A percentile compares a stretch with the other conserved stretches of the same genome.
These are phyloP conservation scores for Nigrospora sphaerica DNA, from an alignment of 2,329 filamentous ascomycete genomes.

Conservation along the genomic window DNA sequence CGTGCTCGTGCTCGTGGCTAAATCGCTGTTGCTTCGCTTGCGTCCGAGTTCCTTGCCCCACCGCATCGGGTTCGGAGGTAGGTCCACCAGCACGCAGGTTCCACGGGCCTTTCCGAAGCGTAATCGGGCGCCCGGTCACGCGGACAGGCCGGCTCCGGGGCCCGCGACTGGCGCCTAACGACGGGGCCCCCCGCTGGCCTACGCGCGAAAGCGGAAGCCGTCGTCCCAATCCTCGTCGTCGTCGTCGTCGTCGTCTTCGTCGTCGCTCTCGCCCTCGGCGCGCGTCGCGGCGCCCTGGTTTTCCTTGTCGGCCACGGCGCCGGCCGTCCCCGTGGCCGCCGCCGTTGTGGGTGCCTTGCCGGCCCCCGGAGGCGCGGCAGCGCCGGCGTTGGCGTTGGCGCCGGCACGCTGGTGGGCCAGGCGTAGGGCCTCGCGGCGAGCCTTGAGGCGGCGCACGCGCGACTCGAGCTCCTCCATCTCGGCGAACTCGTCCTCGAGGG, in stretches of 20 bases:
- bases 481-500: conserved; percentile 71
- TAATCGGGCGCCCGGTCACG: too few relatives aligned
- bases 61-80: too few relatives aligned
- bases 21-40: too few relatives aligned
- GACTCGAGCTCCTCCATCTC: conserved; percentile 76
- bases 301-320: conserved; percentile 23
- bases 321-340: conserved; percentile 15
- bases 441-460: conserved; percentile 60
- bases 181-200: conserved; percentile 1
- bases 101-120: too few relatives aligned
- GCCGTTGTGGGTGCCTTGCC: conserved; percentile 7
- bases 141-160: too few relatives aligned
- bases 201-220: conserved; percentile 44
- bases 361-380: conserved; percentile 2
- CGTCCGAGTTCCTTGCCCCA: too few relatives aligned
- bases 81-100: too few relatives aligned
- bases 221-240: conserved; percentile 46
- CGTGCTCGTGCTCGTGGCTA: too few relatives aligned
- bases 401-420: conserved; percentile 19
- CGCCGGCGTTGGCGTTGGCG: conserved; percentile 8
- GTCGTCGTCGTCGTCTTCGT: conserved; percentile 33
- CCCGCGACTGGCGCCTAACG: too few relatives aligned
- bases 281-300: conserved; percentile 13
- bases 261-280: conserved; percentile 17
- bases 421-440: conserved; percentile 62